A percentile compares a stretch with the other conserved stretches of the same genome.
Evolutionary conservation across 73 alveolate species (phyloP).

Genomic region (Tetrahymena elliotti): DNA sequence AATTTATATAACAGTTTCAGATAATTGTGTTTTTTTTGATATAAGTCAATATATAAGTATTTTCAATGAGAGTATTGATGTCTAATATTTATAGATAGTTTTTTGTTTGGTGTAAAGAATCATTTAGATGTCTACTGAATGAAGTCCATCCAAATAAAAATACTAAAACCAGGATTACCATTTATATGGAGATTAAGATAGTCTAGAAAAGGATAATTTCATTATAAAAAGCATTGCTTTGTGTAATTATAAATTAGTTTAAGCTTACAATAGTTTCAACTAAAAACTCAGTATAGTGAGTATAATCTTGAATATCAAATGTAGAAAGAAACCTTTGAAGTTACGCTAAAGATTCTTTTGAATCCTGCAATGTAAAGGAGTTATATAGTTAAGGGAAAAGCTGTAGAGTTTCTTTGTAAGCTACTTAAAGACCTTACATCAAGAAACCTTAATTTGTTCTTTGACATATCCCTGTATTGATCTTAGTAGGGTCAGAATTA

Average conservation of each 20-base stretch:
- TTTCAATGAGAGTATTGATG: neutral
- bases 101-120: neutral
- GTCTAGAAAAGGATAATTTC: too few relatives aligned
- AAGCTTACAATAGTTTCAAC: neutral
- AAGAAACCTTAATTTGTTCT: neutral
- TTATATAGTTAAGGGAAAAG: neutral
- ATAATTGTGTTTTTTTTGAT: too few relatives aligned
- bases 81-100: neutral
- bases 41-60: too few relatives aligned
- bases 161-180: neutral
- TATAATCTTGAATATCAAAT: neutral
- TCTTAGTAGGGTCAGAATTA: neutral
- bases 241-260: too few relatives aligned
- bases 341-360: too few relatives aligned
- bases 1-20: too few relatives aligned
- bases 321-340: too few relatives aligned
- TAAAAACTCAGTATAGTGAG: neutral
- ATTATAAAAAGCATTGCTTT: too few relatives aligned
- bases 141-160: neutral
- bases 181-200: too few relatives aligned
- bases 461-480: neutral
- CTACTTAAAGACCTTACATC: neutral
- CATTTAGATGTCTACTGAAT: neutral
- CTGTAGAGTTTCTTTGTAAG: neutral
- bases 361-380: too few relatives aligned